Conservation (phyloP, 768 basidiomycete genomes). For the Boletus sensibilis region DNA sequence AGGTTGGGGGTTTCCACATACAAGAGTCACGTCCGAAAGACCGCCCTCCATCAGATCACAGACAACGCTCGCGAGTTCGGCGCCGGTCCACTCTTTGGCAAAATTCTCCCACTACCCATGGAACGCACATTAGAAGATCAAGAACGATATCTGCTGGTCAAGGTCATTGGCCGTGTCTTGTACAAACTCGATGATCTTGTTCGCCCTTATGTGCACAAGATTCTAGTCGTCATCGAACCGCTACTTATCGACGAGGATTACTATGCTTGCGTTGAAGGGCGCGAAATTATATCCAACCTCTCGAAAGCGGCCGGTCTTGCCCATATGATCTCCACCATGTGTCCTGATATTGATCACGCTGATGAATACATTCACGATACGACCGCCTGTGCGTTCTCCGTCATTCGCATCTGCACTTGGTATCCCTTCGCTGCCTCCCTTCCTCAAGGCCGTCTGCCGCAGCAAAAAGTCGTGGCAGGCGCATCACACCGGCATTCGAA, state of each 20-base stretch:
- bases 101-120: no score
- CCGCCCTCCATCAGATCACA: constrained; percentile 94
- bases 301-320: constrained; percentile 98
- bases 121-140: no score
- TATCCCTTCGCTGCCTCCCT: constrained; percentile 93
- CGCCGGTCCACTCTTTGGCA: constrained; percentile 96
- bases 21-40: constrained; percentile 97
- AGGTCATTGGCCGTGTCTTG: constrained; percentile 96
- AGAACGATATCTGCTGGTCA: constrained; percentile 95
- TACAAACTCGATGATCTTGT: constrained; percentile 99
- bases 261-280: constrained; percentile 94
- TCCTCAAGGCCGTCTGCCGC: constrained; percentile 96
- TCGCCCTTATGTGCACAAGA: constrained; percentile 98
- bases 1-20: constrained; percentile 88
- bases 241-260: constrained; percentile 98
- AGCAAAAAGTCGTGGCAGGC: constrained; percentile 99
- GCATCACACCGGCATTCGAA: constrained; percentile 97
- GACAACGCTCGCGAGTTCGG: constrained; percentile 99
- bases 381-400: constrained; percentile 95
- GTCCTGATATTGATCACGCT: constrained; percentile 98
- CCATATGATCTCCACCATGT: constrained; percentile 99
- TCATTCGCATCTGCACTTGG: constrained; percentile 95
- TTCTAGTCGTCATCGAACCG: constrained; percentile 98
- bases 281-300: constrained; percentile 97
- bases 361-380: constrained; percentile 97